Percentiles rank a stretch among this genome's conserved stretches.
These are phyloP conservation scores for Yamadazyma paraphyllophila DNA, from an alignment of 805 yeast genomes.

Conservation along the genomic window DNA sequence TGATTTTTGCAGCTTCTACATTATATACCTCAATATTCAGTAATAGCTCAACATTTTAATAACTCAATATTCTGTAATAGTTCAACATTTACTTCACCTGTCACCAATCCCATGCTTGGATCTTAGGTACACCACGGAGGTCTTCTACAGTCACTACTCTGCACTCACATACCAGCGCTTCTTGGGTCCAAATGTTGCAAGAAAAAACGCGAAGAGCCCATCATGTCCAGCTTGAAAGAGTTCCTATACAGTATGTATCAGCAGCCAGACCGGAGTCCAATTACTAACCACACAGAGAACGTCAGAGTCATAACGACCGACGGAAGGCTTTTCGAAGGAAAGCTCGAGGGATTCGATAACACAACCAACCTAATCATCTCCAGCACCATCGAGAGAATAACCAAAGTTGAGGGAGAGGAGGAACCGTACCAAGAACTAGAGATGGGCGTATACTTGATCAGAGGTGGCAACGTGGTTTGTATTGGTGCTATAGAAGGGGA, in stretches of 20 bases:
- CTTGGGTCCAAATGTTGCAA: too few relatives aligned
- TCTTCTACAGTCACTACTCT: too few relatives aligned
- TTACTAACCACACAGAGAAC: slow-evolving; percentile 29
- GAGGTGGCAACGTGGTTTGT: slow-evolving; percentile 60
- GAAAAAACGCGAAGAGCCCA: slow-evolving; percentile 2
- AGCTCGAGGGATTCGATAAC: slow-evolving; percentile 59
- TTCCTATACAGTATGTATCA: slow-evolving; percentile 32
- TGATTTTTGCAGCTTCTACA: too few relatives aligned
- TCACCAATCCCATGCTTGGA: too few relatives aligned
- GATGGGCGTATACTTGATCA: slow-evolving; percentile 50
- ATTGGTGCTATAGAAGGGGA: slow-evolving; percentile 45
- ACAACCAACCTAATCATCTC: slow-evolving; percentile 58
- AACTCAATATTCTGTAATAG: too few relatives aligned
- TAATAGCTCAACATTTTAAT: too few relatives aligned
- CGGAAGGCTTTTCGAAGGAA: slow-evolving; percentile 43
- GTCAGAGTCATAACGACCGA: slow-evolving; percentile 44
- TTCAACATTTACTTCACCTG: too few relatives aligned
- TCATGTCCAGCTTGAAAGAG: slow-evolving; percentile 31
- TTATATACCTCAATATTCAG: too few relatives aligned
- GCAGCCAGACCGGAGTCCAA: not conserved
- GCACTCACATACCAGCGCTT: too few relatives aligned
- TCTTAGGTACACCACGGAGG: too few relatives aligned
- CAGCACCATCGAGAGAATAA: slow-evolving; percentile 49
- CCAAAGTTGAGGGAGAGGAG: slow-evolving; percentile 40
- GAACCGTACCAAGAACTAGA: slow-evolving; percentile 39